Base-by-base conservation (phyloP, 2,329 filamentous ascomycete genomes). In the Chaetothyriales sp. region DNA sequence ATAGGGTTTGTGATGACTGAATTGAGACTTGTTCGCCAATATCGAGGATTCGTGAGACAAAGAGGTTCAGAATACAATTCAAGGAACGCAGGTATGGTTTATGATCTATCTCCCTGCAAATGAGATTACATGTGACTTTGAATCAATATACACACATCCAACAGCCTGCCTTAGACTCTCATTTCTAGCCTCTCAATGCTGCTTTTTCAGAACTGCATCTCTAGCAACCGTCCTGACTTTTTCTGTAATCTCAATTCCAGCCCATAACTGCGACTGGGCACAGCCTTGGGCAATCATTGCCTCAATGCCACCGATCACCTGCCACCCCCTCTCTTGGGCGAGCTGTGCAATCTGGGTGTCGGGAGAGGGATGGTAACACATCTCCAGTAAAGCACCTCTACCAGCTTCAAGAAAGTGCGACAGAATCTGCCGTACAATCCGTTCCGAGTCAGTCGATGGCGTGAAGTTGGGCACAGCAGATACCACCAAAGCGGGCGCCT, bases 261-360 rank as follows among this genome's bases (percentile, higher is more conserved):
- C 85, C 84, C 85, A 88, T 28, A 70, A 55, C 44, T 63, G 62
- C 15, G 70, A 69, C 66, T 86, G 85, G 66, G 86, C 85, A 18
- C 89, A 65, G 0, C 85, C 85, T 66, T 89, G 85, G 69, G 81
- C 87, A 57, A 89, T 83, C 72, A 89, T 70, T 0, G 85, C 82
- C 69, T 89, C 85, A 0, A 84, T 87, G 0, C 85, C 85, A 5
- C 86, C 65, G 20, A 89, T 83, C 1, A 89, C 80, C 66, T 82
- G 76, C 85, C 85, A 89, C 0, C 82, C 82, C 8, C 73, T 72
- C 2, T 69, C 66, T 60, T 78, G 73, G 0, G 82, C 78, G 44
- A 88, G 61, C 44, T 73, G 75, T 1, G 78, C 80, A 47, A 88
- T 77, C 58, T 77, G 73, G 0, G 86, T 89, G 65, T 77, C 82